phyloP scores from a whole-genome alignment of 2,329 filamentous ascomycete species.

The Daldinia eschscholtzii region DNA sequence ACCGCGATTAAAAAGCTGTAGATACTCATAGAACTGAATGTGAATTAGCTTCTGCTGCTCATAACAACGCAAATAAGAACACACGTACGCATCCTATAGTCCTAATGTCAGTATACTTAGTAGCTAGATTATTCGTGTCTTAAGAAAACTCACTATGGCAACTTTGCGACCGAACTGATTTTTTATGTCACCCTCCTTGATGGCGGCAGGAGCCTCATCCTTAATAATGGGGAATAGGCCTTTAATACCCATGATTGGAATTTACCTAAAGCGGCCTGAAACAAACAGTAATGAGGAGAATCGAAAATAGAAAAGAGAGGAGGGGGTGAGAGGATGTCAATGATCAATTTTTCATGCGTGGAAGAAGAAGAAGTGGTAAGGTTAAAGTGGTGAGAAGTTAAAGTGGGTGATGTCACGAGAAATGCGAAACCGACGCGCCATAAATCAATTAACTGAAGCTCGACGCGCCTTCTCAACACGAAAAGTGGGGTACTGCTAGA shows the following conservation, averaged over 20 bases:
- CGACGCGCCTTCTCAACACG: constrained; percentile 36
- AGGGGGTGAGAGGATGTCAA: neutral
- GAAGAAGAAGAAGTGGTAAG: constrained; percentile 15
- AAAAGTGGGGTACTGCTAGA: constrained; percentile 16
- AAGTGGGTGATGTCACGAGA: constrained; percentile 42
- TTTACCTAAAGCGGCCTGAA: neutral
- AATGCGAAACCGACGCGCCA: constrained; percentile 41
- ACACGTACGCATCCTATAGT: constrained; percentile 69
- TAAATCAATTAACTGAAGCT: constrained; percentile 21
- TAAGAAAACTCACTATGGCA: constrained; percentile 80
- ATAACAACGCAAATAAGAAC: constrained; percentile 16
- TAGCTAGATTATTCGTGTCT: neutral
- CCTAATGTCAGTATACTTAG: constrained; percentile 38
- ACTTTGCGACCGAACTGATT: constrained; percentile 99
- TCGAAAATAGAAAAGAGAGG: neutral
- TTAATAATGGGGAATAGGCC: constrained; percentile 85
- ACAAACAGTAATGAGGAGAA: too few species aligned
- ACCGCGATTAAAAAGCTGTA: constrained; percentile 99
- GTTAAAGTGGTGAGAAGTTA: neutral
- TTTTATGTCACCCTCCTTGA: constrained; percentile 98
- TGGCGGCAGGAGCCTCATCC: constrained; percentile 92
- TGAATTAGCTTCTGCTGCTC: constrained; percentile 24
- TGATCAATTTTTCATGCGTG: neutral
- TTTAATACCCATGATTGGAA: constrained; percentile 71
- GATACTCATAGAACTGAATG: constrained; percentile 89